Evolutionary conservation across 2,329 filamentous ascomycete genomes (phyloP), one percentile per base, ranked within the genome.

Genomic region (Nothophoma quercina): DNA sequence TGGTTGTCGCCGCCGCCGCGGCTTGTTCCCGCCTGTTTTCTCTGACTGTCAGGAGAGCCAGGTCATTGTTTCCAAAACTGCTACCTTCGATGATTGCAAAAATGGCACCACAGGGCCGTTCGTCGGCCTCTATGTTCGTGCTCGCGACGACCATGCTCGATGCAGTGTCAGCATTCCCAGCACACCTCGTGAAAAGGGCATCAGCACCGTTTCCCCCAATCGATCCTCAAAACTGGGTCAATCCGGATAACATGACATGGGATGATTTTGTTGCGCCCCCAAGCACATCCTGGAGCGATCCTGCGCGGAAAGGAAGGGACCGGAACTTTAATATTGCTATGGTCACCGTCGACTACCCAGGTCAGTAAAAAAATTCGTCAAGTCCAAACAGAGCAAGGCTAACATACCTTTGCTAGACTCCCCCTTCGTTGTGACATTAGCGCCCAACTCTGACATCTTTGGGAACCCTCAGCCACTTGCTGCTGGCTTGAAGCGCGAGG

Each of bases 271-370:
- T 72, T 9, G 66, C 69, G 13, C 78, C 79, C 1, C 81, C 81
- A 0, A 77, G 75, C 1, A 81, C 79, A 1, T 75, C 73, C 15
- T 84, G 81, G 81, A 74, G 70, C 6, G 76, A 83, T 47, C 73
- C 79, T 2, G 62, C 65, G 0, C 71, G 67, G 26, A 78, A 72
- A 50, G 81, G 81, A 7, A 75, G 76, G 2, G 70, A 69, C 26
- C 75, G 81, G 15, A 83, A 84, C 69, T 84, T 83, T 72, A 82
- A 83, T 56, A 83, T 84, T 51, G 81, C 81, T 5, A 76, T 84
- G 54, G 77, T 84, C 21, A 73, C 78, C 1, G 75, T 84, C 26
- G 81, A 84, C 65, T 84, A 83, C 57, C 65, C 76, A 0, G 51
- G 51, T 50, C 33, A 10, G 51, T 18, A 8, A 5, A 7, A 6